Evolutionary conservation across 345 rosid species (phyloP).

Genomic region (Eucalyptus grandis): DNA sequence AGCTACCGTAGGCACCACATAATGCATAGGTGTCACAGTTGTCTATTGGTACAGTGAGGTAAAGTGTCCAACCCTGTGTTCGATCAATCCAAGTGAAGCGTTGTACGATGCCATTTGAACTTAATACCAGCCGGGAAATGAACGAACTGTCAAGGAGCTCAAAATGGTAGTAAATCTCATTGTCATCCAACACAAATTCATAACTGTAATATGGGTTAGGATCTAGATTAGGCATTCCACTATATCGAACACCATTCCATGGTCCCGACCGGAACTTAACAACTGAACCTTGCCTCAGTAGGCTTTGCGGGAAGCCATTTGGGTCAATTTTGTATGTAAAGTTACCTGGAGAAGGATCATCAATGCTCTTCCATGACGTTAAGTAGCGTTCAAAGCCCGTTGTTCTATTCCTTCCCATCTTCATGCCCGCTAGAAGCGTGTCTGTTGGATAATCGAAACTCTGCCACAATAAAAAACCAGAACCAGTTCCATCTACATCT

Average conservation of each 20-base stretch:
- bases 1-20: conserved; percentile 30
- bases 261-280: conserved; percentile 23
- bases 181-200: conserved; percentile 5
- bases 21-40: conserved; percentile 20
- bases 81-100: conserved; percentile 25
- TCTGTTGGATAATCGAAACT: conserved; percentile 43
- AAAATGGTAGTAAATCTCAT: conserved; percentile 17
- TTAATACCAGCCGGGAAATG: conserved; percentile 12
- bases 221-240: conserved; percentile 20
- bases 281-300: background rate
- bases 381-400: conserved; percentile 13
- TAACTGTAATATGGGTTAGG: background rate
- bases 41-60: conserved; percentile 17
- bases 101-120: conserved; percentile 6
- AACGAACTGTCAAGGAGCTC: conserved; percentile 1
- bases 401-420: conserved; percentile 22
- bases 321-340: conserved; percentile 5
- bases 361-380: conserved; percentile 27
- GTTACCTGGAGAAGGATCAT: conserved; percentile 28
- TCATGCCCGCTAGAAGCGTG: conserved; percentile 33
- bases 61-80: conserved; percentile 7
- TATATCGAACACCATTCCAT: conserved; percentile 32
- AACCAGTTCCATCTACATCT: background rate
- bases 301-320: conserved; percentile 22
- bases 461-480: conserved; percentile 25